These are phyloP conservation scores for Pseudozyma sp. DNA, from an alignment of 1,284 basidiomycete species.

Conservation along the genomic window DNA sequence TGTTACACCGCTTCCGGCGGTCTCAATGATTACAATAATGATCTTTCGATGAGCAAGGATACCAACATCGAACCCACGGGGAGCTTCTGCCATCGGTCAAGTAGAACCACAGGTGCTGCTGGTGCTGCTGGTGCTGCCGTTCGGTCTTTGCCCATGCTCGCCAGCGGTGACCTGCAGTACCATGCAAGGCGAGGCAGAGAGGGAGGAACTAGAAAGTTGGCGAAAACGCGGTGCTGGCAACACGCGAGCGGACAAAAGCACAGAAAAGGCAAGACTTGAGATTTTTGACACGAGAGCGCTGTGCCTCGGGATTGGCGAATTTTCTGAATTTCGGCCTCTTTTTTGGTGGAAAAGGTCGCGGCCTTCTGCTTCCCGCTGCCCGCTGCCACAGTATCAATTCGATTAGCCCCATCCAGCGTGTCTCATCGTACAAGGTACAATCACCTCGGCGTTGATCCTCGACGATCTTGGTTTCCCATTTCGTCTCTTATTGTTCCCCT, in stretches of 20 bases:
- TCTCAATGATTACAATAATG: no score
- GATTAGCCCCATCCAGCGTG: not conserved
- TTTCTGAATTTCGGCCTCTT: slow-evolving; percentile 4
- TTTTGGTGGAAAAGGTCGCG: not conserved
- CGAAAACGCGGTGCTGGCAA: no score
- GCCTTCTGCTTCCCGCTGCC: not conserved
- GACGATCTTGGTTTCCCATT: not conserved
- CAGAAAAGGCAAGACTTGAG: not conserved
- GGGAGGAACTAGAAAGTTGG: not conserved
- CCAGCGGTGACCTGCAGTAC: no score
- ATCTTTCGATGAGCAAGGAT: no score
- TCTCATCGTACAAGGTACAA: slow-evolving; percentile 15
- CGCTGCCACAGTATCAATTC: not conserved
- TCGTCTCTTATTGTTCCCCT: not conserved
- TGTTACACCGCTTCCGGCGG: no score
- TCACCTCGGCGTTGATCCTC: slow-evolving; percentile 4
- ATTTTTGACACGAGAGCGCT: slow-evolving; percentile 13
- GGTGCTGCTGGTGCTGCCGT: no score
- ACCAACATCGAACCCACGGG: no score
- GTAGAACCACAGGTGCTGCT: no score
- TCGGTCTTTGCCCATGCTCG: no score
- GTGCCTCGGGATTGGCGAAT: slow-evolving; percentile 11
- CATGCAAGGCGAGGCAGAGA: no score
- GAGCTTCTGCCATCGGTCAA: no score
- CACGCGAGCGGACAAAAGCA: slow-evolving; percentile 1